Base-by-base conservation (phyloP, 225 moss, liverwort and hornwort species). In the Polytrichum commune region DNA sequence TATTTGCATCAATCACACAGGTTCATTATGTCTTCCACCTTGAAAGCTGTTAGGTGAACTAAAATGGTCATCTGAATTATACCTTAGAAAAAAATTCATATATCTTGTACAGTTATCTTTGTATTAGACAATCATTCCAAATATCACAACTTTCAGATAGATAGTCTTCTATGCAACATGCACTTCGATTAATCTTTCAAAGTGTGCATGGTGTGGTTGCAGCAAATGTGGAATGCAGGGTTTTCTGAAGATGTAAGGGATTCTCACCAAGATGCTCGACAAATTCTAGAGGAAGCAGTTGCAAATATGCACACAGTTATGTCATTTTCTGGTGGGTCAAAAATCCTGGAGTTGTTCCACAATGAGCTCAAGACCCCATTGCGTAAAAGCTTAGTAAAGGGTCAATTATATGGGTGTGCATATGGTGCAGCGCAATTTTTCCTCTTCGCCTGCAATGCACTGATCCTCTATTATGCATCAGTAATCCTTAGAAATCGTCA, bases 181-280 rank as follows among this genome's bases (percentile, higher is more conserved):
- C 46, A 62, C 33, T 53, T 55, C 19, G 24, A 29, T 25, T 74
- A 5, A 8, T 55, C 6, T 64, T 29, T 22, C 8, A 30, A 27
- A n/a, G 2, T 77, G 28, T 26, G 16, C 65, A 56, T 65, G 73
- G 46, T 28, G 46, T 55, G 6, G 4, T 27, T 77, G 74, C 90
- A 93, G 93, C 89, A 93, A 80, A 60, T 90, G 54, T 93, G 93
- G 93, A 89, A 90, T 79, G 82, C 85, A 70, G 93, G 93, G 33
- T 93, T 93, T 68, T 85, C 90, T 19, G 93, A 90, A 69, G 93
- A 90, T 67, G 83, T 85, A 69, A 86, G 83, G 71, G 90, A 89
- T 62, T 85, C 82, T 19, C 90, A 93, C 53, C 83, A 90, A 57
- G 80, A 79, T 53, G 86, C 93, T 55, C 79, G 90, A 54, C 74